phyloP scores from a whole-genome alignment of 1,139 yeast species.

The Pneumocystis sp. region DNA sequence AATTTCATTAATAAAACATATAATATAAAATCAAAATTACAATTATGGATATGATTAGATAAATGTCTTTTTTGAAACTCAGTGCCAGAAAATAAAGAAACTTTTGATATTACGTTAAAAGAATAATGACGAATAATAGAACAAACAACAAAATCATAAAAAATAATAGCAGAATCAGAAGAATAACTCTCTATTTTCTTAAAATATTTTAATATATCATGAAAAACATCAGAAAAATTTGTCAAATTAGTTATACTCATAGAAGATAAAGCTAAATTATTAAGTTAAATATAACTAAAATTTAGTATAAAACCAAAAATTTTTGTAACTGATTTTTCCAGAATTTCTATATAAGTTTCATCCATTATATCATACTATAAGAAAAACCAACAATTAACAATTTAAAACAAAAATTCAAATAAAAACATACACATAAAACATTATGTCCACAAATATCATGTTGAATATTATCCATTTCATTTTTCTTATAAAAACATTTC shows the following conservation, averaged over 20 bases:
- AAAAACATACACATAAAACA: neutral
- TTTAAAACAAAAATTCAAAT: neutral
- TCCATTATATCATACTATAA: neutral
- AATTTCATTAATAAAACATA: neutral
- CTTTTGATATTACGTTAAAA: neutral
- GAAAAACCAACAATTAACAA: neutral
- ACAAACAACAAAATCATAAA: neutral
- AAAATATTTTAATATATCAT: neutral
- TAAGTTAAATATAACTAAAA: neutral
- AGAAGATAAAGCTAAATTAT: neutral
- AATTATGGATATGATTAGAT: neutral
- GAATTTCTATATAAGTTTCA: neutral
- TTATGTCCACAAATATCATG: neutral
- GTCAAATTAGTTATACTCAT: neutral
- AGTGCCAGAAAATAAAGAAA: neutral
- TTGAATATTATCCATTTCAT: neutral
- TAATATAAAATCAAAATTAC: neutral
- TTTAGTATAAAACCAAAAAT: neutral
- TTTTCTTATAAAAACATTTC: neutral
- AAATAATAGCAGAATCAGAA: neutral
- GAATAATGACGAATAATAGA: neutral
- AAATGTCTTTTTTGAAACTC: neutral
- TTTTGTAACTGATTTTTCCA: neutral
- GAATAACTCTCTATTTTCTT: neutral
- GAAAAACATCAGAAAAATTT: neutral